Evolutionary conservation across 345 rosid genomes (phyloP).

Genomic region (Ceriops decandra): DNA sequence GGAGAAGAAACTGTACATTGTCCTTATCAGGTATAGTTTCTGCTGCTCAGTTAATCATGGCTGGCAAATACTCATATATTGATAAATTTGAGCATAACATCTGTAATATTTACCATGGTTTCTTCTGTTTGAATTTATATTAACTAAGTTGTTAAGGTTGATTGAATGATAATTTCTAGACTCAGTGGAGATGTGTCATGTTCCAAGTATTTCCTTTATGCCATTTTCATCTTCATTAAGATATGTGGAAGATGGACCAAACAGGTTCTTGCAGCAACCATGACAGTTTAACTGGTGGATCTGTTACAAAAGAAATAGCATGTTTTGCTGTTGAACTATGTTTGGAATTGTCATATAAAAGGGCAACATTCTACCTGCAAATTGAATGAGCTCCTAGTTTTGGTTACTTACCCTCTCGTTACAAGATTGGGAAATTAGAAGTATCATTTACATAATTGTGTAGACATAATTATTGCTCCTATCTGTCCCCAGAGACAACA

Average conservation of each 20-base stretch:
- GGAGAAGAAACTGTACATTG: slow-evolving; percentile 83
- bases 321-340: too few relatives aligned
- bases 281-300: too few relatives aligned
- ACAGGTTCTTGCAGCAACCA: too few relatives aligned
- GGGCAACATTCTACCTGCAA: not conserved
- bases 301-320: too few relatives aligned
- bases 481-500: not conserved
- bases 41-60: not conserved
- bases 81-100: slow-evolving; percentile 7
- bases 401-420: not conserved
- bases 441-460: too few relatives aligned
- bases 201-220: not conserved
- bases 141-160: not conserved
- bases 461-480: not conserved
- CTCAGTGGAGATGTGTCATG: not conserved
- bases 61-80: not conserved
- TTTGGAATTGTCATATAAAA: too few relatives aligned
- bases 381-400: not conserved
- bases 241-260: not conserved
- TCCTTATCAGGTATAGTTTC: slow-evolving; percentile 68
- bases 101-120: not conserved
- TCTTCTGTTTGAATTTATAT: not conserved
- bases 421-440: not conserved
- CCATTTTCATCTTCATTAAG: not conserved
- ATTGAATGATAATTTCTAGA: not conserved